Base-by-base conservation (phyloP, 2,329 filamentous ascomycete genomes). In the Plectosphaerella plurivora region DNA sequence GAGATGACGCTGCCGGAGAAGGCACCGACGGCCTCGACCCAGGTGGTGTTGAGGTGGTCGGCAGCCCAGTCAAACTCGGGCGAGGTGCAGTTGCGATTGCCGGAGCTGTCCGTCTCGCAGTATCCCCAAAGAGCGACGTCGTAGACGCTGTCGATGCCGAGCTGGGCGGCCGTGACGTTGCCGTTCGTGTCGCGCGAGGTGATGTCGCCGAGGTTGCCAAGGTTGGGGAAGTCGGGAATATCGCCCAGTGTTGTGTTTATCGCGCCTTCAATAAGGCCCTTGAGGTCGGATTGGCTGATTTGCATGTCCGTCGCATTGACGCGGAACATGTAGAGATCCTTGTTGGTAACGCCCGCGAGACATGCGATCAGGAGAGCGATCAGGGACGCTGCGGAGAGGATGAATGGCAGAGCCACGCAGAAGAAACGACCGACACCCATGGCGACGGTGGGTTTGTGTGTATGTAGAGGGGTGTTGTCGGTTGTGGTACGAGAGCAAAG, bases 371-470 rank as follows among this genome's bases (percentile, higher is more conserved):
- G 70, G 58, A 87, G 70, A 60, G 87, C 88, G 62, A 94, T 73
- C 63, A 97, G 77, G 54, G 88, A 87, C 57, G 81, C 88, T 62
- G 94, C 73, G 18, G 90, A 93, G 64, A 96, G 81, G 58, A 83
- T 76, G 73, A 96, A 91, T 55, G 93, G 93, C 75, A 91, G 76
- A 72, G 89, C 82, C 72, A 97, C 94, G 73, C 91, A 97, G 68
- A 89, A 76, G 63, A 93, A 83, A 65, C 93, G 84, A 61, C 90
- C 92, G 65, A 82, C 78, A 73, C 87, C 70, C 77, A 80, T 80
- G 57, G 58, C 67, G 68, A 52, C 58, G 57, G 65, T 63, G 65
- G 52, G 54, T 65, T 51, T 51, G 41, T 33, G 51, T 55, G 53
- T 35, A 49, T 55, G 53, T 35, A 49, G 22, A 36, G 42, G 20